Percentiles rank a stretch among this genome's conserved stretches.
Evolutionary conservation across 2,329 filamentous ascomycete species (phyloP).

Genomic region (Calycina herbarum): DNA sequence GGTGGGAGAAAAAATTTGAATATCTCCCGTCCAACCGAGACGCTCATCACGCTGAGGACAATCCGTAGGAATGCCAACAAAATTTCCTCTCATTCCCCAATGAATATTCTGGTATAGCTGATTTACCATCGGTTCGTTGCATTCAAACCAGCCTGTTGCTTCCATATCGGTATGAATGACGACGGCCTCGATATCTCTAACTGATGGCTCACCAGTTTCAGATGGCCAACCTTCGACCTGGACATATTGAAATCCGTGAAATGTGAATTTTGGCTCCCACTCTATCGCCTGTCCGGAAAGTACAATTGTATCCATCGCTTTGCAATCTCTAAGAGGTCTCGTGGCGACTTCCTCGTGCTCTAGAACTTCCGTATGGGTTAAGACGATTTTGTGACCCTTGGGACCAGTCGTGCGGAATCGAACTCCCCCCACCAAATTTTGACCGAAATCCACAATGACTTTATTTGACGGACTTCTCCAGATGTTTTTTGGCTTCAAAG

Average conservation of each 20-base stretch:
- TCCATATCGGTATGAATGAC: constrained; percentile 33
- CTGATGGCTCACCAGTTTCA: background rate
- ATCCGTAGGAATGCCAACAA: constrained; percentile 47
- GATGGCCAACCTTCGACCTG: constrained; percentile 27
- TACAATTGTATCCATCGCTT: constrained; percentile 41
- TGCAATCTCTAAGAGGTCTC: constrained; percentile 43
- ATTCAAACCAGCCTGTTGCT: constrained; percentile 31
- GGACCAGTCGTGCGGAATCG: constrained; percentile 42
- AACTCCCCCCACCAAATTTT: constrained; percentile 56
- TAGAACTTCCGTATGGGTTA: constrained; percentile 47
- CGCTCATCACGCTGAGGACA: constrained; percentile 51
- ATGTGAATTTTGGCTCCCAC: constrained; percentile 46
- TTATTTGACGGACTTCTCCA: constrained; percentile 44
- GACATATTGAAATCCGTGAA: constrained; percentile 49
- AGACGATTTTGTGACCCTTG: constrained; percentile 43
- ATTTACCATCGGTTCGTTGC: constrained; percentile 41
- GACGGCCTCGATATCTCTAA: constrained; percentile 26
- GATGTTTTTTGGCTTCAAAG: constrained; percentile 40
- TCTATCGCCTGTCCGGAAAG: constrained; percentile 37
- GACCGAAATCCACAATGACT: constrained; percentile 55
- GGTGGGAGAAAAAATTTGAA: constrained; percentile 46
- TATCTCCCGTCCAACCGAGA: constrained; percentile 50
- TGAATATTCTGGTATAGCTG: constrained; percentile 47
- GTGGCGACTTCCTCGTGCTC: constrained; percentile 44
- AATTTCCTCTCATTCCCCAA: constrained; percentile 51